These are phyloP conservation scores for Claviceps sp. DNA, from an alignment of 2,329 filamentous ascomycete species.

Conservation along the genomic window DNA sequence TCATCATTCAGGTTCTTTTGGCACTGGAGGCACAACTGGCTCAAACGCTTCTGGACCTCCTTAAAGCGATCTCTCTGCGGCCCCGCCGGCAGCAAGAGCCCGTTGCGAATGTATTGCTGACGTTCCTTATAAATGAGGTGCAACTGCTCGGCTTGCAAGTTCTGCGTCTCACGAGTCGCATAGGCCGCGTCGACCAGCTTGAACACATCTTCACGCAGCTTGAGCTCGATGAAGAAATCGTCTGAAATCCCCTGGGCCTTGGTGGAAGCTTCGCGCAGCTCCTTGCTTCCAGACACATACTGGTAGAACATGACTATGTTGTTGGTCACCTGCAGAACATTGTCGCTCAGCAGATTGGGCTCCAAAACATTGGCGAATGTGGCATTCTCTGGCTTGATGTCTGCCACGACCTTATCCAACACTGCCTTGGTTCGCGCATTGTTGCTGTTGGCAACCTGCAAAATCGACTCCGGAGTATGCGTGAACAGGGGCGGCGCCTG, in stretches of 20 bases:
- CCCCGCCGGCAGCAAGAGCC: constrained; percentile 57
- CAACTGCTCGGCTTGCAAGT: constrained; percentile 54
- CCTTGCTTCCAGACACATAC: constrained; percentile 56
- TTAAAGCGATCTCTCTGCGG: constrained; percentile 67
- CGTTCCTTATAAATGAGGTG: constrained; percentile 67
- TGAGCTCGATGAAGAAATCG: constrained; percentile 64
- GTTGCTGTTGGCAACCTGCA: constrained; percentile 52
- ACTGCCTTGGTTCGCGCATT: constrained; percentile 49
- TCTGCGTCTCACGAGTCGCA: constrained; percentile 34
- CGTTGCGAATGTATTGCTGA: constrained; percentile 65
- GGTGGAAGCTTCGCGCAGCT: constrained; percentile 60
- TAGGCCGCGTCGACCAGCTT: constrained; percentile 46
- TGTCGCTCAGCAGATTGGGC: constrained; percentile 64
- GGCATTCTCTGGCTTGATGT: constrained; percentile 38
- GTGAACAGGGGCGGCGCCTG: constrained; percentile 69
- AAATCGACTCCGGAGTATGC: constrained; percentile 55
- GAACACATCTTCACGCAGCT: constrained; percentile 75
- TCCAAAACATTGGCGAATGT: constrained; percentile 42
- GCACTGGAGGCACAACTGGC: constrained; percentile 60
- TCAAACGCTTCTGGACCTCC: constrained; percentile 71
- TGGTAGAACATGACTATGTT: constrained; percentile 71
- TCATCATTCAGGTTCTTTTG: constrained; percentile 76
- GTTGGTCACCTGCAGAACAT: constrained; percentile 42
- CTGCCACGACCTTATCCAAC: constrained; percentile 53
- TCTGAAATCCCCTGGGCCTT: constrained; percentile 65